A percentile compares a stretch with the other conserved stretches of the same genome.
phyloP scores from a whole-genome alignment of 345 rosid genomes.

The Brassica rapa region DNA sequence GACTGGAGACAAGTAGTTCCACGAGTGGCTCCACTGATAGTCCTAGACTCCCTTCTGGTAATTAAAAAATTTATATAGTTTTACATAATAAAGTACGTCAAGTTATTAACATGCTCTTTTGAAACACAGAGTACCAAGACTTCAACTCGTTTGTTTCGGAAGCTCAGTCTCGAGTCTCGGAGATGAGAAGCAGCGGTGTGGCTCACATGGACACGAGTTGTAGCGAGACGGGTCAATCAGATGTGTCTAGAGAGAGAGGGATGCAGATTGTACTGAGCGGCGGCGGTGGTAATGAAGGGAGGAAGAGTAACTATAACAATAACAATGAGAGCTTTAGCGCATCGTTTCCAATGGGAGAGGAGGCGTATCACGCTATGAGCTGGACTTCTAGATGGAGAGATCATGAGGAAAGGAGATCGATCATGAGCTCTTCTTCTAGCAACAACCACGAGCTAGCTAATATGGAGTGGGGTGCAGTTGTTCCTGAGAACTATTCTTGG shows the following conservation, averaged over 20 bases:
- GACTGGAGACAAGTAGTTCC: slow-evolving; percentile 50
- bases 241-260: slow-evolving; percentile 24
- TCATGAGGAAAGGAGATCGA: slow-evolving; percentile 46
- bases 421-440: slow-evolving; percentile 44
- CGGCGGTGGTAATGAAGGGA: slow-evolving; percentile 20
- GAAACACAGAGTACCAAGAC: slow-evolving; percentile 34
- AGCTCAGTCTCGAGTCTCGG: slow-evolving; percentile 36
- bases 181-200: slow-evolving; percentile 6
- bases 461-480: slow-evolving; percentile 45
- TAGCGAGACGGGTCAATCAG: slow-evolving; percentile 21
- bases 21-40: slow-evolving; percentile 46
- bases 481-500: slow-evolving; percentile 50
- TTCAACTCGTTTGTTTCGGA: slow-evolving; percentile 34
- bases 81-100: not conserved
- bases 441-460: slow-evolving; percentile 44
- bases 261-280: slow-evolving; percentile 24
- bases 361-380: slow-evolving; percentile 34
- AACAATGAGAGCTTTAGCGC: slow-evolving; percentile 35
- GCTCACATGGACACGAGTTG: slow-evolving; percentile 40
- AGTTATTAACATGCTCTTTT: not conserved
- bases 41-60: slow-evolving; percentile 36
- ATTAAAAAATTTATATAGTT: not conserved
- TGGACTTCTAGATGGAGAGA: slow-evolving; percentile 44
- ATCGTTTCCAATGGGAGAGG: slow-evolving; percentile 40
- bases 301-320: slow-evolving; percentile 3